Evolutionary conservation across 805 yeast genomes (phyloP).

Genomic region (Sugiyamaella americana): DNA sequence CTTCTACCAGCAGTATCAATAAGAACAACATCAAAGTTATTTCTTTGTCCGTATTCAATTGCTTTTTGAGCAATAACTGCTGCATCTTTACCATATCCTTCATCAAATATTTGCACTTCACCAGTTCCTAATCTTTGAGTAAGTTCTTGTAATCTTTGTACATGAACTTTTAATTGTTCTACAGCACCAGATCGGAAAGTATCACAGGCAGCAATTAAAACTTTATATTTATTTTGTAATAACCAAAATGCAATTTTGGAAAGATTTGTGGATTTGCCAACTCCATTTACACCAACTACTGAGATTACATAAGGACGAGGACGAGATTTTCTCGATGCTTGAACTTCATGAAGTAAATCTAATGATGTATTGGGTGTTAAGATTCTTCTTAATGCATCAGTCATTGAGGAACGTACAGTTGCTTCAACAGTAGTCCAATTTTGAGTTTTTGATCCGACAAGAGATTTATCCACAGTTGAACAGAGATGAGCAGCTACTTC

Average conservation of each 20-base stretch:
- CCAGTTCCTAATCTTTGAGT: conserved; percentile 43
- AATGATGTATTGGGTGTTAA: conserved; percentile 89
- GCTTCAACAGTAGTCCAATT: conserved; percentile 67
- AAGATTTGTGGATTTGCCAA: conserved; percentile 92
- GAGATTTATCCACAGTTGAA: conserved; percentile 58
- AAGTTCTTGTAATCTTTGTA: conserved; percentile 67
- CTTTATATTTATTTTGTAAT: conserved; percentile 78
- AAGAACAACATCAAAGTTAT: conserved; percentile 74
- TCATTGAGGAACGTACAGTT: conserved; percentile 57
- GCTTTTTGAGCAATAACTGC: conserved; percentile 91
- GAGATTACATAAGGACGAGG: conserved; percentile 83
- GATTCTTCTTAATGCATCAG: conserved; percentile 57
- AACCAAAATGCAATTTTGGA: conserved; percentile 96
- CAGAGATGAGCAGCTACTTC: conserved; percentile 73
- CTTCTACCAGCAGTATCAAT: conserved; percentile 98
- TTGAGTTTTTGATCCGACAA: conserved; percentile 67
- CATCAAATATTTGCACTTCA: conserved; percentile 74
- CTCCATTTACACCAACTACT: conserved; percentile 97
- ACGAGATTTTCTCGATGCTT: conserved; percentile 34
- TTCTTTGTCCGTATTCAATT: conserved; percentile 64
- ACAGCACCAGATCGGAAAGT: conserved; percentile 98
- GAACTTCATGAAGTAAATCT: conserved; percentile 77
- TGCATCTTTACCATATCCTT: conserved; percentile 97
- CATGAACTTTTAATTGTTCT: conserved; percentile 94
- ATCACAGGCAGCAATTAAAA: conserved; percentile 92